Conservation (phyloP, 192 early-diverging fungal species). For the Neocallimastix lanati region DNA sequence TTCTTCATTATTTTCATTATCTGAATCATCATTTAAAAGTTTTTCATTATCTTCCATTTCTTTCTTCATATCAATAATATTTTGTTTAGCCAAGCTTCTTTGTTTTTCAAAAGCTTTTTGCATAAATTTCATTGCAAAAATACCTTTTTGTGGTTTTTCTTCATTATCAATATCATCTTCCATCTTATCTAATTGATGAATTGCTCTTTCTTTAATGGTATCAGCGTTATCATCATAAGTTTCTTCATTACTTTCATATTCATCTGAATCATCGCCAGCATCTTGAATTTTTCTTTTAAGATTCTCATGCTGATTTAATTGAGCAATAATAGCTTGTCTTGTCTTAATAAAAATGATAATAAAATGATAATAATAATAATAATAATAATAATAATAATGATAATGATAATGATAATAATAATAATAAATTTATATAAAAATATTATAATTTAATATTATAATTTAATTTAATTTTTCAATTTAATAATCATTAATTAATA, state of each 20-base stretch:
- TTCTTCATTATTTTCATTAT: neutral
- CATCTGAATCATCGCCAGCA: conserved; percentile 20
- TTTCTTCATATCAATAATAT: conserved; percentile 4
- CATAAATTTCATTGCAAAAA: conserved; percentile 99
- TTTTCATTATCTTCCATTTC: conserved; percentile 2
- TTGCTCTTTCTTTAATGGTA: conserved; percentile 10
- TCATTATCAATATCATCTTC: conserved; percentile 18
- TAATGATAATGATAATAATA: too few species aligned
- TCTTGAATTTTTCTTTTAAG: conserved; percentile 65
- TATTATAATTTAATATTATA: too few species aligned
- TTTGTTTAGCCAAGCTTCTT: neutral
- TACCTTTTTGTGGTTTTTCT: conserved; percentile 42
- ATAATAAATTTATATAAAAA: too few species aligned
- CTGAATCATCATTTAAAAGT: neutral
- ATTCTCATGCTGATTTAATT: conserved; percentile 56
- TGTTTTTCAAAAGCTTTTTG: conserved; percentile 36
- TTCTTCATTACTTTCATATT: conserved; percentile 21
- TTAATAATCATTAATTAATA: too few species aligned
- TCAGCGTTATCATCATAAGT: conserved; percentile 18
- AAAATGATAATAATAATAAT: too few species aligned
- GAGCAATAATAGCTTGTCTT: conserved; percentile 66
- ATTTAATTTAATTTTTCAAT: too few species aligned
- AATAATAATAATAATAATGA: too few species aligned
- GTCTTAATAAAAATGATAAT: too few species aligned
- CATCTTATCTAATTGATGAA: conserved; percentile 29